Percentiles rank a stretch among this genome's conserved stretches.
Evolutionary conservation across 805 yeast species (phyloP).

Genomic region (Huiozyma naganishii): DNA sequence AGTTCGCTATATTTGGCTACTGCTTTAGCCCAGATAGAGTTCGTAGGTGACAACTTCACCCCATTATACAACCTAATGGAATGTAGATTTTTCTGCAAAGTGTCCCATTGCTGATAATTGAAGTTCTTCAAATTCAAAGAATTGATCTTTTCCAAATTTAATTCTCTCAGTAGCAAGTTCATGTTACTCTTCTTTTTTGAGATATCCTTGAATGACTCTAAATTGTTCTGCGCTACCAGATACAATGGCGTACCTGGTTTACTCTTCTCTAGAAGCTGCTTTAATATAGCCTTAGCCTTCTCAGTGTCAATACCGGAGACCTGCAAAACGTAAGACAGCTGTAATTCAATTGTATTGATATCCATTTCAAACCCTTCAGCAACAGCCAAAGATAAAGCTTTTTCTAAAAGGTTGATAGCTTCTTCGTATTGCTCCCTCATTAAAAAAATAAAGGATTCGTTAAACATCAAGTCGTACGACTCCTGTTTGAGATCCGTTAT

Average conservation of each 20-base stretch:
- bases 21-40: slow-evolving; percentile 15
- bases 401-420: slow-evolving; percentile 35
- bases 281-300: slow-evolving; percentile 31
- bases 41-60: slow-evolving; percentile 9
- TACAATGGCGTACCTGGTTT: slow-evolving; percentile 20
- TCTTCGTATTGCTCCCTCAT: slow-evolving; percentile 32
- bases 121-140: slow-evolving; percentile 14
- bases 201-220: slow-evolving; percentile 19
- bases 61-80: slow-evolving; percentile 22
- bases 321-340: slow-evolving; percentile 47
- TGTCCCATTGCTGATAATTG: slow-evolving; percentile 20
- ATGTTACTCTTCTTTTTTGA: slow-evolving; percentile 24
- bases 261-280: slow-evolving; percentile 19
- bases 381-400: slow-evolving; percentile 35
- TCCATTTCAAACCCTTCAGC: slow-evolving; percentile 36
- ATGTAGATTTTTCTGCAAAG: slow-evolving; percentile 12
- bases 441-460: slow-evolving; percentile 47
- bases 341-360: slow-evolving; percentile 50
- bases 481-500: slow-evolving; percentile 14
- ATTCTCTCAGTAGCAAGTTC: slow-evolving; percentile 27
- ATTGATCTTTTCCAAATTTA: slow-evolving; percentile 18
- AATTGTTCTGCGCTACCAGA: slow-evolving; percentile 26
- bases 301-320: slow-evolving; percentile 26
- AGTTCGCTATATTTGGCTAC: slow-evolving; percentile 3
- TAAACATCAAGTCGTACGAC: slow-evolving; percentile 55